phyloP scores from a whole-genome alignment of 129 eudicot species.

The Chrysanthemum lavandulifolium region DNA sequence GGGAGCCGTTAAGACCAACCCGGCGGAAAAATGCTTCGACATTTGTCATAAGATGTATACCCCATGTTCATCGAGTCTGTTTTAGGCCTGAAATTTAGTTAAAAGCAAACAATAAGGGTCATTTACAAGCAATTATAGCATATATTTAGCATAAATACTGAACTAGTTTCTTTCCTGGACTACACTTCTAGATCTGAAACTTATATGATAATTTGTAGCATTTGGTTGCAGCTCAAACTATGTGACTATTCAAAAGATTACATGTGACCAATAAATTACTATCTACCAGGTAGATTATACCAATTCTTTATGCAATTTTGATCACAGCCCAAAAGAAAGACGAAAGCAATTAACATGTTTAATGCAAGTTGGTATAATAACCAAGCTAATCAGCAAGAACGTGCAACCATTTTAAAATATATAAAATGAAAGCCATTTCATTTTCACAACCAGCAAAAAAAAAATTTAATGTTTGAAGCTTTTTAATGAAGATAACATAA shows the following conservation, averaged over 20 bases:
- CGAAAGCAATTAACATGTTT: background rate
- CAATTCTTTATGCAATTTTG: background rate
- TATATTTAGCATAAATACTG: background rate
- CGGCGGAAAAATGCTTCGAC: too few species aligned
- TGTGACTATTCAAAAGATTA: too few species aligned
- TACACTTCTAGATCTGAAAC: background rate
- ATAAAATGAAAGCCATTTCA: background rate
- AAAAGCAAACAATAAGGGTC: background rate
- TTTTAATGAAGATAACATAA: background rate
- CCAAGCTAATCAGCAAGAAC: too few species aligned
- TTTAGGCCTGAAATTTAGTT: slow-evolving; percentile 12
- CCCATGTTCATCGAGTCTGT: slow-evolving; percentile 3
- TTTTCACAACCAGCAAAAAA: too few species aligned
- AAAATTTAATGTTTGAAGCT: too few species aligned
- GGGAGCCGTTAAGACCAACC: too few species aligned
- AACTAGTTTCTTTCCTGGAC: background rate
- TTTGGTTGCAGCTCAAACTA: background rate
- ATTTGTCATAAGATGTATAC: background rate
- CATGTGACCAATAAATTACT: background rate
- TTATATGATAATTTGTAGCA: background rate
- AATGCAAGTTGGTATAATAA: background rate
- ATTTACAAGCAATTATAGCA: background rate
- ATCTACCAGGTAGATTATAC: background rate
- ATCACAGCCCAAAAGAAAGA: background rate
- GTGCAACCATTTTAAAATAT: background rate